Base-by-base conservation (phyloP, 176 grass and related monocot species). In the Zoysia japonica region DNA sequence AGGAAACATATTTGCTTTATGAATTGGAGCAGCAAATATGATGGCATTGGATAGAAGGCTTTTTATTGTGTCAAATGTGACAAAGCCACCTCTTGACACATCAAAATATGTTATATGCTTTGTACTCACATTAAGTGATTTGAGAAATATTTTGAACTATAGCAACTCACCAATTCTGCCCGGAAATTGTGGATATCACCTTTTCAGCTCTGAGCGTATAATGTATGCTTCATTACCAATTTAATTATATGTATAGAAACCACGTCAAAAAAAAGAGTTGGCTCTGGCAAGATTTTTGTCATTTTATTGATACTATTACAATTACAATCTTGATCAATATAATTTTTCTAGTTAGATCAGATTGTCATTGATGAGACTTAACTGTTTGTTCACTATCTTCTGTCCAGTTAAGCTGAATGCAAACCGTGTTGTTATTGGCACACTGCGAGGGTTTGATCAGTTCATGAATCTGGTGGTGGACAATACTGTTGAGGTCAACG, bases 391-490 rank as follows among this genome's bases (percentile, higher is more conserved):
- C 2, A 45, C 66, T 50, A 11, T 3, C 0, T 19, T 78, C 77
- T 81, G 47, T 82, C 7, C 77, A 97, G 93, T 97, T 66, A 97
- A 93, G 83, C 63, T 93, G 82, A 97, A 97, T 80, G 93, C 88
- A 64, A 97, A 97, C 39, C 67, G 85, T 45, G 85, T 97, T 65
- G 80, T 93, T 62, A 57, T 97, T 77, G 93, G 93, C 54, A 97
- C 90, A 7, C 85, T 93, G 15, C 85, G 88, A 20, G 93, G 93
- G 52, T 97, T 92, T 77, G 93, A 97, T 75, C 93, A 97, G 79
- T 97, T 97, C 73, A 97, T 93, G 90, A 97, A 97, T 72, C 63
- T 97, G 72, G 93, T 97, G 66, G n/a, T 97, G 42, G 93, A 97
- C 60, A 97, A 93, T 67, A 97, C 90, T 0, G 80, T 97, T 2